Percentiles rank a stretch among this genome's conserved stretches.
Evolutionary conservation across 2,329 filamentous ascomycete genomes (phyloP).

Genomic region (Trichoderma aggressivum): DNA sequence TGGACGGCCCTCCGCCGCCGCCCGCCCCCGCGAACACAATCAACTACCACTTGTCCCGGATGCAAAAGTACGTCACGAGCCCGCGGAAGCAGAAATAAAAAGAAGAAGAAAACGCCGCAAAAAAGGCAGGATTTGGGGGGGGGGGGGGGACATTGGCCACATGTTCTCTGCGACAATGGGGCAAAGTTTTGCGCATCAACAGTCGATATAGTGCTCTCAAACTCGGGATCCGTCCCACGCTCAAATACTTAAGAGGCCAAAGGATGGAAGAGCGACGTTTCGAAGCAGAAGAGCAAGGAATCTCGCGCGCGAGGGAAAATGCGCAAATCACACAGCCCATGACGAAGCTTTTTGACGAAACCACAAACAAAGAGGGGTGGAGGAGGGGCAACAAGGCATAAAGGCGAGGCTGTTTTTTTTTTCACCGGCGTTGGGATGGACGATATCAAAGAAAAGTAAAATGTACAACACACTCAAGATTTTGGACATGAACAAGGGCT

Average conservation of each 20-base stretch:
- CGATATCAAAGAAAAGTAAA: background rate
- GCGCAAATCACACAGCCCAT: background rate
- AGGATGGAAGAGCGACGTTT: rapidly evolving
- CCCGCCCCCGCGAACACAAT: constrained; percentile 65
- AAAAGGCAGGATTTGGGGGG: background rate
- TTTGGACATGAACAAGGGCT: background rate
- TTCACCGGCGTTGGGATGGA: background rate
- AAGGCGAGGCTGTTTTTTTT: background rate
- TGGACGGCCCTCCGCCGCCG: constrained; percentile 69
- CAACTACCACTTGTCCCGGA: constrained; percentile 88
- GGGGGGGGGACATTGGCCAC: background rate
- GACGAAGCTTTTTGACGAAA: background rate
- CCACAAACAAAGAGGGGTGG: background rate
- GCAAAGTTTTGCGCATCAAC: background rate
- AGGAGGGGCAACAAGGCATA: background rate
- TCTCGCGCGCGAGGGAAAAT: background rate
- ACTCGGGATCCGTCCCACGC: background rate
- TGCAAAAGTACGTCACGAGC: constrained; percentile 64
- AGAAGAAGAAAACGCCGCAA: background rate
- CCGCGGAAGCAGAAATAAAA: constrained; percentile 36
- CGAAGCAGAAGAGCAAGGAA: background rate
- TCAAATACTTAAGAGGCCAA: background rate
- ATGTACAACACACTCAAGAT: constrained; percentile 4
- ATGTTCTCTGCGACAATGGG: background rate
- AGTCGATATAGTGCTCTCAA: background rate